Base-by-base conservation (phyloP, 1,284 basidiomycete genomes). In the Cystobasidium slooffiae region DNA sequence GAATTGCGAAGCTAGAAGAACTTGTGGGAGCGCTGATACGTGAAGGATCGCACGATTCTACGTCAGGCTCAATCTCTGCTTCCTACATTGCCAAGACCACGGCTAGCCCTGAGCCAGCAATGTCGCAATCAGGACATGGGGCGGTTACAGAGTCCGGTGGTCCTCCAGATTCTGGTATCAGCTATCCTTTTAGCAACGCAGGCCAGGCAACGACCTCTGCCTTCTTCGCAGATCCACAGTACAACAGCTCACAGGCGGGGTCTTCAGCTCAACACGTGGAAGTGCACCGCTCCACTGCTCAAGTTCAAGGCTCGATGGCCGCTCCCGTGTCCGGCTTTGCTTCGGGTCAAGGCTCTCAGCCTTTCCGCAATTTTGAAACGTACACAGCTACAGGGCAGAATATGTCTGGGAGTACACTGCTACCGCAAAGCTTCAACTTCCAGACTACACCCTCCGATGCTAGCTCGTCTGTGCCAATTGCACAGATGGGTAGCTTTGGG, bases 1-100 rank as follows among this genome's bases (percentile, higher is more conserved):
- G 44, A 43, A 47, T 64, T 22, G 22, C 62, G 18, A 41, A 44
- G 16, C 62, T 64, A 46, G 44, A 64, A 64, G 43, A 46, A 14
- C 24, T 64, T 22, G 62, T 64, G 20, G 62, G 44, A 49, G 44
- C 39, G 14, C 41, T 64, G 16, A 31, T 47, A 10, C 43, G 39
- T 3, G 24, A 64, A 43, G 62, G 16, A 14, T 31, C 20, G 41
- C 62, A 44, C 2, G 58, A 16, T 31, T 37, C 37, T 8, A 61
- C 20, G 10, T 44, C 43, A 37, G 62, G 9, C 8, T 46, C 62
- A 31, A 31, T 31, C 9, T 37, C 56, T 16, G 31, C 39, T 3
- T 18, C 16, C 56, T 14, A 59, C 31, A 59, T 7, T 59, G n/a
- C 39, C 10, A 18, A 39, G 18, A 59, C 22, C 22, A 31, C 31